These are phyloP conservation scores for Inonotus hispidus DNA, from an alignment of 1,284 basidiomycete genomes.

Conservation along the genomic window DNA sequence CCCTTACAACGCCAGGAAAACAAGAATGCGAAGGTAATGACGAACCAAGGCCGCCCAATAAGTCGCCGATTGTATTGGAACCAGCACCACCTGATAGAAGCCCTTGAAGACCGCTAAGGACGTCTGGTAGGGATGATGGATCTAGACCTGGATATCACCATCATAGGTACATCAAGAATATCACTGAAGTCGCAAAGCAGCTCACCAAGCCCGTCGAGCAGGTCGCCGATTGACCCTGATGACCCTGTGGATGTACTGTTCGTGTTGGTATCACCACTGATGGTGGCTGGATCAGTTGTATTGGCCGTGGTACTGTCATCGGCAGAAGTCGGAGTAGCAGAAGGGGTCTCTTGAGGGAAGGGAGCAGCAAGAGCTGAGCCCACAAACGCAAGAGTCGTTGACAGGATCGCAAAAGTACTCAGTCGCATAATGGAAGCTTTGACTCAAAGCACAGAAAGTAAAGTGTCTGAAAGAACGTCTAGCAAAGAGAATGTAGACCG, in stretches of 20 bases:
- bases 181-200: no score
- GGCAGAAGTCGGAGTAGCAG: neutral
- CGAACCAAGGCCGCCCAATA: neutral
- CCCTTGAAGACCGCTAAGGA: neutral
- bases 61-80: neutral
- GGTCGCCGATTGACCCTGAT: neutral
- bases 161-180: neutral
- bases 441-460: neutral
- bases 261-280: neutral
- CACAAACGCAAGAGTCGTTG: neutral
- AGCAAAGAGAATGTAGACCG: neutral
- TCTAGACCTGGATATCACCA: neutral
- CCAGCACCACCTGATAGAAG: neutral
- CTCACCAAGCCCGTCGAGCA: slow-evolving; percentile 2
- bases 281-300: neutral
- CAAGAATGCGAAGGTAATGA: neutral
- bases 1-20: neutral
- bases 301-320: neutral
- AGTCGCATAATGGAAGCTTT: neutral
- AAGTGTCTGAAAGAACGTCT: neutral
- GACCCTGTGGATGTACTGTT: neutral
- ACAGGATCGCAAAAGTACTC: neutral
- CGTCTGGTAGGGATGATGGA: neutral
- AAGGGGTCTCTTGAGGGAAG: neutral
- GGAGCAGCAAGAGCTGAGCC: neutral